Base-by-base conservation (phyloP, 2,329 filamentous ascomycete genomes). In the Incumbomyces delicatus region DNA sequence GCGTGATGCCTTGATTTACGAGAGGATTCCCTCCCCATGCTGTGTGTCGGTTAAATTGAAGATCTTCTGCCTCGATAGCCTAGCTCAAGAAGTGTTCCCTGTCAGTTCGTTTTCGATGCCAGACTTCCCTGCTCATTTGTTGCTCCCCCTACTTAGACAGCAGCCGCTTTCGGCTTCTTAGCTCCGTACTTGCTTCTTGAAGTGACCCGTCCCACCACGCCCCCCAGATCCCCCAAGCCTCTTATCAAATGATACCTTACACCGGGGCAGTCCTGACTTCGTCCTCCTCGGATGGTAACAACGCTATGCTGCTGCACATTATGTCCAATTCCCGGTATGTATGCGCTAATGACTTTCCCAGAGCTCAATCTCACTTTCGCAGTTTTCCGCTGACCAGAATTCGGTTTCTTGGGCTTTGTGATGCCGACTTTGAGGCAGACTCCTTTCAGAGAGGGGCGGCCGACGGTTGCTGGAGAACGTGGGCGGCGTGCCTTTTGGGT, bases 281-380 rank as follows among this genome's bases (percentile, higher is more conserved):
- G 77, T 2, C 92, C 92, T 49, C 92, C 92, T 56, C 92, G 77
- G n/a, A 98, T 89, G 56, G 96, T 74, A 47, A 98, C 92, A 39
- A 98, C 92, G 59, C 85, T 94, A 74, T 98, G 94, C 76, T 96
- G 92, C 75, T 96, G 90, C 56, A 96, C 89, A 67, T 96, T 98
- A 71, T 98, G 92, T 41, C 92, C 90, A 77, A 96, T 90, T 44
- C 92, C 92, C 30, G 89, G 88, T 61, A 98, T 95, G 71, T 95
- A 96, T 20, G 86, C 87, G 49, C 87, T 95, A 53, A 98, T 75
- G 49, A 94, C 77, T 62, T 81, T 87, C 46, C 92, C 92, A 53
- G 80, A 89, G 50, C 85, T 92, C 63, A 98, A 72, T 57, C 89
- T 76, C 16, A 98, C 83, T 73, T 90, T 87, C 2, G 90, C 90